A percentile compares a stretch with the other conserved stretches of the same genome.
phyloP scores from a whole-genome alignment of 1,284 basidiomycete genomes.

The Cystobasidiaceae sp. region DNA sequence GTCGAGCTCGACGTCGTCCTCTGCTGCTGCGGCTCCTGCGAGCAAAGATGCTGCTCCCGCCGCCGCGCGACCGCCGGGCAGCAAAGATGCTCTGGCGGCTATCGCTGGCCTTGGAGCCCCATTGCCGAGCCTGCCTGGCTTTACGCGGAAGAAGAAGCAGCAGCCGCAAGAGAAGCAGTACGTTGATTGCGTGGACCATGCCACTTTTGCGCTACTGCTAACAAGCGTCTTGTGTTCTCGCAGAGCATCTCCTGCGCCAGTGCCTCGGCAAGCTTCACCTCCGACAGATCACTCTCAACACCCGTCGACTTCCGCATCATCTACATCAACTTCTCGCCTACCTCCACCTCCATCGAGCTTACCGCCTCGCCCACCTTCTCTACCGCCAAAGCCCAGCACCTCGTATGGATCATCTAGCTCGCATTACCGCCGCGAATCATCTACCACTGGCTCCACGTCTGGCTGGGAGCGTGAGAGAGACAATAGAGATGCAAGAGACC shows the following conservation, averaged over 20 bases:
- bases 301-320: background rate
- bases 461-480: background rate
- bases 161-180: background rate
- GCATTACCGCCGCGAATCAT: background rate
- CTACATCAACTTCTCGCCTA: slow-evolving; percentile 20
- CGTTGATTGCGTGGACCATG: no score
- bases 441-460: background rate
- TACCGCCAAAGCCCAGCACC: slow-evolving; percentile 10
- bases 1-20: no score
- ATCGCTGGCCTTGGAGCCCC: slow-evolving; percentile 15
- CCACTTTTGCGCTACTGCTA: no score
- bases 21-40: background rate
- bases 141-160: slow-evolving; percentile 22
- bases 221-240: no score
- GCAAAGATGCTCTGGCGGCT: background rate
- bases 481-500: background rate
- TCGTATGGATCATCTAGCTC: background rate
- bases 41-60: background rate
- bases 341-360: slow-evolving; percentile 22
- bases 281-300: no score
- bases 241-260: background rate
- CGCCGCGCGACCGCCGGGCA: background rate
- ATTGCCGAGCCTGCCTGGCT: slow-evolving; percentile 22
- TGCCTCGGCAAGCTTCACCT: slow-evolving; percentile 5
- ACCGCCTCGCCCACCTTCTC: slow-evolving; percentile 14